Base-by-base conservation (phyloP, 176 grass and related monocot genomes). In the Thalia dealbata region DNA sequence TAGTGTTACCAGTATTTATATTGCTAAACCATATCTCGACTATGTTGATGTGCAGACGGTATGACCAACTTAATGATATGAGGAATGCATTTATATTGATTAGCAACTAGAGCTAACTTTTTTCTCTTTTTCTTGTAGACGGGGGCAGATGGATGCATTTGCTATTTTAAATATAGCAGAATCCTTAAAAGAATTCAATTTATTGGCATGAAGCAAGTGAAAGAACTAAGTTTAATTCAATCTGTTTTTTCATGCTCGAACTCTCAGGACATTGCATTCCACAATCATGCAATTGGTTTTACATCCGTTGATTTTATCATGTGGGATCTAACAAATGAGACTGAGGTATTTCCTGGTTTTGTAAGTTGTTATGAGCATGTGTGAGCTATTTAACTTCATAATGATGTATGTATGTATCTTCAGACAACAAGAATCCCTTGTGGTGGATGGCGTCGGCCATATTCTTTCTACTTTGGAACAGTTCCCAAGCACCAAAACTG, bases 61-160 rank as follows among this genome's bases (percentile, higher is more conserved):
- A 92, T 61, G 50, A 64, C 54, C 26, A 64, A 61, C 73, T 67
- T 59, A 45, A 61, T 45, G 38, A 19, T n/a, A 38, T 35, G 14
- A 2, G 14, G 26, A 51, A 32, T 64, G 11, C 71, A 73, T 12
- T 59, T 70, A 21, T 67, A 69, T 14, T 63, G 14, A 68, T 81
- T 24, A 71, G 22, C 29, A 74, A 9, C 0, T 52, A 72, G n/a
- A 29, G 58, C 71, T 58, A 74, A 76, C 28, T 66, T 76, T 59
- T 59, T 32, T 59, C 83, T 28, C 73, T 69, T 25, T 50, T 64
- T 15, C 12, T 74, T 89, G 23, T 77, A 97, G 93, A 97, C 93
- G 7, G 89, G 93, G 30, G 89, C 89, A 80, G 93, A 92, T n/a
- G 82, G 93, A n/a, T 97, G 93, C 82, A 88, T 97, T 82, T 97